A percentile compares a stretch with the other conserved stretches of the same genome.
Conservation (phyloP, 345 rosid genomes). For the Hirschfeldia incana region DNA sequence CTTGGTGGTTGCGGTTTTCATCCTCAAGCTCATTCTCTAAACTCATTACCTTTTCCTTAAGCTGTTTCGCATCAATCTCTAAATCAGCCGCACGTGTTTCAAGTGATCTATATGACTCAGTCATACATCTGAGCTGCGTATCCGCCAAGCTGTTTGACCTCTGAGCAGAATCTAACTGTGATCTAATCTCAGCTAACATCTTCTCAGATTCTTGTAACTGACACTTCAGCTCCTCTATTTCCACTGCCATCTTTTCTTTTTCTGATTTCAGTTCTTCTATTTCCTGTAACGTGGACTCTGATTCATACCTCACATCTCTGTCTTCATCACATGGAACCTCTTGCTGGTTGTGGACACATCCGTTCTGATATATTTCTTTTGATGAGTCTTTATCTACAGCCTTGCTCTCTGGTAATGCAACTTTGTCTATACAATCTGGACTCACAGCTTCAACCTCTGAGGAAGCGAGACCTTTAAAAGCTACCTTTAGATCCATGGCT, state of each 20-base stretch:
- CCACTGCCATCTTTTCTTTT: slow-evolving; percentile 62
- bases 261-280: slow-evolving; percentile 68
- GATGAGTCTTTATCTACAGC: slow-evolving; percentile 49
- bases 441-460: slow-evolving; percentile 61
- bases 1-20: slow-evolving; percentile 58
- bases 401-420: slow-evolving; percentile 82
- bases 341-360: slow-evolving; percentile 55
- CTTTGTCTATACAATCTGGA: slow-evolving; percentile 94
- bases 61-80: slow-evolving; percentile 69
- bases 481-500: slow-evolving; percentile 68
- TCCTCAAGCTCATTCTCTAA: slow-evolving; percentile 67
- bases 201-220: slow-evolving; percentile 76
- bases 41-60: slow-evolving; percentile 48
- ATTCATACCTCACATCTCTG: slow-evolving; percentile 48
- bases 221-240: slow-evolving; percentile 57
- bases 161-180: slow-evolving; percentile 64
- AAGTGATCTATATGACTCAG: slow-evolving; percentile 88
- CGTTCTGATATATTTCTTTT: slow-evolving; percentile 57
- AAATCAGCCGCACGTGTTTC: slow-evolving; percentile 74
- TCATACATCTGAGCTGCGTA: slow-evolving; percentile 93
- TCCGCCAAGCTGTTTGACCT: slow-evolving; percentile 81
- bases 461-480: slow-evolving; percentile 51
- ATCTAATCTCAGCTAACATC: slow-evolving; percentile 67
- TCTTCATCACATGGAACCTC: slow-evolving; percentile 72
- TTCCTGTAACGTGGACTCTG: slow-evolving; percentile 51